Base-by-base conservation (phyloP, 768 basidiomycete species). In the Termitomyces sp. region DNA sequence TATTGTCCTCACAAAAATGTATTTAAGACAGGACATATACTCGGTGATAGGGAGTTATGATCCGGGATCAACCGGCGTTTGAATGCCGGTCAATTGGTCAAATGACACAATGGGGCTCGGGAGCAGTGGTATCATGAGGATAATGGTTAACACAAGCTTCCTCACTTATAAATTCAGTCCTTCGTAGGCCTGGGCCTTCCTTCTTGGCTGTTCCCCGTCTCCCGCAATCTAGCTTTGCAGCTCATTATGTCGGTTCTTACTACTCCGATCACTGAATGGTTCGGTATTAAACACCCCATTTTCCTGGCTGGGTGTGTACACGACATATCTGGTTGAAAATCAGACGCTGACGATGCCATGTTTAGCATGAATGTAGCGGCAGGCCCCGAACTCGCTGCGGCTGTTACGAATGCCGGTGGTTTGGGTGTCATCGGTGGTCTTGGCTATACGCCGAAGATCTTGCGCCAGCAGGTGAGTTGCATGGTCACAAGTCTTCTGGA, bases 331-430 rank as follows among this genome's bases (percentile, higher is more conserved):
- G 29, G 7, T 6, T 16, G 31, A 42, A 26, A 57, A 22, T 31
- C 12, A 46, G 37, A 20, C 37, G 26, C 31, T 58, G 33, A 62
- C 50, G 46, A 39, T 31, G 46, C 20, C 39, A 29, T 31, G 16
- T 51, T 36, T 58, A 92, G 75, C 28, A 77, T 76, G 76, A 73
- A 76, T 58, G 72, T 74, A 13, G 73, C 72, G 60, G 79, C 80
- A 56, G 80, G 80, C 6, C 79, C 94, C 18, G 92, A 94, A 70
- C 83, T 95, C 26, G 94, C 93, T 18, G 94, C 94, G 41, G 94
- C 92, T 39, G 94, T 96, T 57, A 92, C 92, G 45, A 97, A 96
- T 66, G 94, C 93, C 28, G 94, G 94, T 49, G 94, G 94, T 52
- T 64, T 97, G 44, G 94, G 94, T 61, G 92, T 96, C 52, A 92